Evolutionary conservation across 768 basidiomycete genomes (phyloP).

Genomic region (Punctularia strigosozonata): DNA sequence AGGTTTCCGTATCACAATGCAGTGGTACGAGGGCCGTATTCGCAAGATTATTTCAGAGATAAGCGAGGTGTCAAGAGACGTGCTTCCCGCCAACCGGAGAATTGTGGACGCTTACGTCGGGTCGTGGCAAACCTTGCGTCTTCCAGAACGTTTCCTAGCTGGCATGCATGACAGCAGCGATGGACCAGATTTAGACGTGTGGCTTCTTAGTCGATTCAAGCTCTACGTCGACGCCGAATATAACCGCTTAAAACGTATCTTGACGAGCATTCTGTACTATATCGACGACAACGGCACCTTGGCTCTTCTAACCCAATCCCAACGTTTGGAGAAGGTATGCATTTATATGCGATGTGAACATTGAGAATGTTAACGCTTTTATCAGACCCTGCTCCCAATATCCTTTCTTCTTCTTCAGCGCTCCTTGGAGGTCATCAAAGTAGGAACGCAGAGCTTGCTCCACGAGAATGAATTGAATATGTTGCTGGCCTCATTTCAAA

Average conservation of each 20-base stretch:
- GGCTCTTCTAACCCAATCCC: conserved; percentile 3
- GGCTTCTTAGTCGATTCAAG: conserved; percentile 7
- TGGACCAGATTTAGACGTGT: conserved; percentile 4
- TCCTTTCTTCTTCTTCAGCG: too few species aligned
- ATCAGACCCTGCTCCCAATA: too few species aligned
- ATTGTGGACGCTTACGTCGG: conserved; percentile 1
- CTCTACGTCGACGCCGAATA: conserved; percentile 5
- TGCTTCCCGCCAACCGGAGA: conserved; percentile 3
- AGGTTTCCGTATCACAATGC: conserved; percentile 9
- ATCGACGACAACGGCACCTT: conserved; percentile 7
- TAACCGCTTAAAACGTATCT: conserved; percentile 1
- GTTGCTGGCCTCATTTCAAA: too few species aligned
- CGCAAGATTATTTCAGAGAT: conserved; percentile 5
- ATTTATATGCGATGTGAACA: background rate
- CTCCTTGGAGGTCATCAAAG: too few species aligned
- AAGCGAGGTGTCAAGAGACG: background rate
- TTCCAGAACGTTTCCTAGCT: conserved; percentile 6
- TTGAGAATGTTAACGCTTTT: too few species aligned
- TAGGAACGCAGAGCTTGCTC: too few species aligned
- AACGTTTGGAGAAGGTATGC: conserved; percentile 6
- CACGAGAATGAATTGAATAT: too few species aligned
- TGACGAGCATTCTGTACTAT: conserved; percentile 4
- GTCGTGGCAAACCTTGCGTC: background rate
- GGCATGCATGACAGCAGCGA: conserved; percentile 4
- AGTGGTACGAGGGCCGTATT: conserved; percentile 10